Percentiles rank a stretch among this genome's conserved stretches.
Evolutionary conservation across 441 rosid genomes (phyloP).

Genomic region (Melastoma candidum): DNA sequence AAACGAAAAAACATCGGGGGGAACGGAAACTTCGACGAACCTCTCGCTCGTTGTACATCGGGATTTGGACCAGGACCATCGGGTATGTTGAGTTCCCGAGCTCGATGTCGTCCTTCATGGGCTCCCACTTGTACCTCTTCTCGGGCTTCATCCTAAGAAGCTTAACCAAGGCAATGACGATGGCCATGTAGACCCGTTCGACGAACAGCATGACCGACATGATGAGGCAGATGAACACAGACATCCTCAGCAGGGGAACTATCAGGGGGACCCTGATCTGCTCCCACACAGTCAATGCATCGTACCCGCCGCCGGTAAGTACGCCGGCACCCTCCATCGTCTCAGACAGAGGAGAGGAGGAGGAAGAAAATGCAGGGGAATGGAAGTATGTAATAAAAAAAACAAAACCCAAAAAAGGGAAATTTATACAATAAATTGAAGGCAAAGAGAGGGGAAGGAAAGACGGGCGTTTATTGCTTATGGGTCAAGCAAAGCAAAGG

Average conservation of each 20-base stretch:
- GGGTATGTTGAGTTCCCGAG: constrained; percentile 74
- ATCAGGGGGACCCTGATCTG: constrained; percentile 73
- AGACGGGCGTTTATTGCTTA: too few relatives aligned
- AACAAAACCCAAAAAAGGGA: too few relatives aligned
- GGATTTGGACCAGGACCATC: constrained; percentile 85
- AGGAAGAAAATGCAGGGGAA: too few relatives aligned
- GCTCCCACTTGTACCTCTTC: constrained; percentile 65
- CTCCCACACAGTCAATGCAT: constrained; percentile 24
- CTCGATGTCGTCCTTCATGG: constrained; percentile 72
- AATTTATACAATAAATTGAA: too few relatives aligned
- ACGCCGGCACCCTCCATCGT: too few relatives aligned
- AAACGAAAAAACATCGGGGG: too few relatives aligned
- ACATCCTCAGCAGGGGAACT: constrained; percentile 50
- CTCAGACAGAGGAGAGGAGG: too few relatives aligned
- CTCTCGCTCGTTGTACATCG: constrained; percentile 94
- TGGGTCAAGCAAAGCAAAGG: too few relatives aligned
- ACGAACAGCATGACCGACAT: constrained; percentile 88
- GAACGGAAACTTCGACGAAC: constrained; percentile 8
- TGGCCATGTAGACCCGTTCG: constrained; percentile 78
- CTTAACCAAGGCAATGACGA: constrained; percentile 55
- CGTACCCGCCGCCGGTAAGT: too few relatives aligned
- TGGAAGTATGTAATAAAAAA: too few relatives aligned
- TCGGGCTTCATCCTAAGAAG: constrained; percentile 73
- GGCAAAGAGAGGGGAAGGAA: too few relatives aligned
- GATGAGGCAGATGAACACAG: constrained; percentile 45